Conservation (phyloP, 2,329 filamentous ascomycete species). For the Aspergillus pseudotamarii region DNA sequence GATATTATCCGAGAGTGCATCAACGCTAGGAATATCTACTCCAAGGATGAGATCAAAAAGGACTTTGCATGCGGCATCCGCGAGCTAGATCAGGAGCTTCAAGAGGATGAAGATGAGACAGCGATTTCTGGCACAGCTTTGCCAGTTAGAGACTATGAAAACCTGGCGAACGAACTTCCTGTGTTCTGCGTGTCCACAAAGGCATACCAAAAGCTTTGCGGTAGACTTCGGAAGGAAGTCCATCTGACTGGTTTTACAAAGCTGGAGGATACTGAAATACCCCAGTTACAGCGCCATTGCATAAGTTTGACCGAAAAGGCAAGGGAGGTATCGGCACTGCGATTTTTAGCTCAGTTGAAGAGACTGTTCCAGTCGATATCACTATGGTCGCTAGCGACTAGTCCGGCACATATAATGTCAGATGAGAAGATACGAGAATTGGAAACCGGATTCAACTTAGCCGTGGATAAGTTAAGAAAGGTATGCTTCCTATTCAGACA, state of each 20-base stretch:
- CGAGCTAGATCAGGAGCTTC: slow-evolving; percentile 5
- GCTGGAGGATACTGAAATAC: slow-evolving; percentile 61
- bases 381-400: slow-evolving; percentile 48
- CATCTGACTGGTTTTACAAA: slow-evolving; percentile 56
- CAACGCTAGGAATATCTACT: slow-evolving; percentile 12
- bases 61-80: slow-evolving; percentile 9
- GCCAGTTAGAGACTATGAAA: slow-evolving; percentile 56
- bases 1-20: slow-evolving; percentile 11
- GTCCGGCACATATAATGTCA: background rate
- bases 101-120: slow-evolving; percentile 15
- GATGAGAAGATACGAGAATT: slow-evolving; percentile 2
- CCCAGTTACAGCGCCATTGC: slow-evolving; percentile 61
- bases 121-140: slow-evolving; percentile 44
- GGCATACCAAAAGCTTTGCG: slow-evolving; percentile 65
- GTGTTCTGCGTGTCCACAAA: slow-evolving; percentile 68
- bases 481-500: background rate
- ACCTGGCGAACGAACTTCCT: slow-evolving; percentile 58
- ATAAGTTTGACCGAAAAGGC: slow-evolving; percentile 58
- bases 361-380: slow-evolving; percentile 57
- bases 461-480: background rate
- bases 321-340: slow-evolving; percentile 47
- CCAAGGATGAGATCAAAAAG: slow-evolving; percentile 7
- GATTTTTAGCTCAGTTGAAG: slow-evolving; percentile 56
- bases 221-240: slow-evolving; percentile 56
- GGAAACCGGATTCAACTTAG: background rate